Evolutionary conservation across 306 rosid genomes (phyloP), one percentile per base, ranked within the genome.

Genomic region (Styphnolobium japonicum): DNA sequence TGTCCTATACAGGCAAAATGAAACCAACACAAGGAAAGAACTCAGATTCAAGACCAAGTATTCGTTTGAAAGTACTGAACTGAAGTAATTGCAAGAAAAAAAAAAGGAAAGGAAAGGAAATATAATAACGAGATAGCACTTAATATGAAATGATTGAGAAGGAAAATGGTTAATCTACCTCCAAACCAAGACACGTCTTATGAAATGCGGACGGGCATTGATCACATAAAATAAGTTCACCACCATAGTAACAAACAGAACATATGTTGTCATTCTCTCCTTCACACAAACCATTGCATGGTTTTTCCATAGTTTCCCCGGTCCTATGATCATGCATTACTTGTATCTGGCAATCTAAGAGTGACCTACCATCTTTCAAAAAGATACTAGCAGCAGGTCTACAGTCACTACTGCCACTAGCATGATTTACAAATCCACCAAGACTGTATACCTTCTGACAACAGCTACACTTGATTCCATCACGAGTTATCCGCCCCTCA

Each of bases 131-230:
- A 42, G 33, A 63, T 40, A 71, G 39, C 19, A 62, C 46, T 62
- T 62, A 71, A 77, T 31, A 68, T 71, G 39, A 39, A 40, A 80
- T 42, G 4, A 65, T 43, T 71, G 75, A 58, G 16, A 80, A 78
- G 62, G 69, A 19, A 68, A 79, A 34, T 39, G 51, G 33, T 67
- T 53, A 77, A 71, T 60, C 25, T 87, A 95, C 99, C 97, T 79
- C 77, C 83, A 95, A 81, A 67, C 87, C 89, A 15, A 95, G 86
- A 83, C 99, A 95, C 2, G 43, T 51, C 67, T 39, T 65, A 80
- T 93, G 99, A 75, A 90, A 95, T 25, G 98, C 58, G 2, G 99
- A 88, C 4, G 97, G 99, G 60, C 99, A 95, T 39, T 71, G 77
- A 80, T 95, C 99, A 49, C 99, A 95, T 78, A 91, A 86, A 60